Evolutionary conservation across 345 rosid genomes (phyloP).

Genomic region (Eucalyptus tenuipes): DNA sequence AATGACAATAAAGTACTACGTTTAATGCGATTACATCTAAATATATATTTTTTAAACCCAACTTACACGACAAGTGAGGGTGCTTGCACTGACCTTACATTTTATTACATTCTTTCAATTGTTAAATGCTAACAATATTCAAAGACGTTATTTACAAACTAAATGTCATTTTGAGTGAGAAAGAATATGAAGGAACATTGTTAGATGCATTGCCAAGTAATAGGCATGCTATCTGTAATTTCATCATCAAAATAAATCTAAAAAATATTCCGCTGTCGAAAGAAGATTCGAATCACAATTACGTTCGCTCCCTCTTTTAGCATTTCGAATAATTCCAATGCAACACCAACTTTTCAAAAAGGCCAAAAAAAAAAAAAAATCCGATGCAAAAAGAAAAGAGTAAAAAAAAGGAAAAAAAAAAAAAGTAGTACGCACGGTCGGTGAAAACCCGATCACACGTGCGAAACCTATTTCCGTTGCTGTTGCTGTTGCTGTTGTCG

Average conservation of each 20-base stretch:
- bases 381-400: background rate
- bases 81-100: background rate
- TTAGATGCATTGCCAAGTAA: accelerated
- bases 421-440: background rate
- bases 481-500: background rate
- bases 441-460: background rate
- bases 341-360: background rate
- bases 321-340: background rate
- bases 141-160: accelerated
- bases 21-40: background rate
- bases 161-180: accelerated
- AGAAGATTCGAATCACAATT: background rate
- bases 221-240: background rate
- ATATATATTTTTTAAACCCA: background rate
- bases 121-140: background rate
- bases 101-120: background rate
- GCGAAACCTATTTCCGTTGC: background rate
- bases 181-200: background rate
- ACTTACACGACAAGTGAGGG: background rate
- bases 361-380: background rate
- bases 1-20: background rate
- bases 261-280: background rate
- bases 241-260: background rate
- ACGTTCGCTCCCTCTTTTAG: background rate
- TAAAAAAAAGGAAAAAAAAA: background rate